phyloP scores from a whole-genome alignment of 225 moss, liverwort and hornwort species.

The Marchantia paleacea region DNA sequence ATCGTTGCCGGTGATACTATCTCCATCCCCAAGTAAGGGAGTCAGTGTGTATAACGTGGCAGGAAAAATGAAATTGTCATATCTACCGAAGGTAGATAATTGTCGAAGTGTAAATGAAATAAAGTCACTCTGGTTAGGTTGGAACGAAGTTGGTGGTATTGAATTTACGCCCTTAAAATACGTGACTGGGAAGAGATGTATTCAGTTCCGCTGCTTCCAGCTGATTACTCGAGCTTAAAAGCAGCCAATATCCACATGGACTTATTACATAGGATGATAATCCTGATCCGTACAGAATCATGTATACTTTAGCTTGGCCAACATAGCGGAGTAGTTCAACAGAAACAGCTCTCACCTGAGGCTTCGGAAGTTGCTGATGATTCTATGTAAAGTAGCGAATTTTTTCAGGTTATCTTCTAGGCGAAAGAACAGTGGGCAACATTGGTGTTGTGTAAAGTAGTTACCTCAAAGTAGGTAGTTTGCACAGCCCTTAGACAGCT shows the following conservation, averaged over 20 bases:
- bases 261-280: too few relatives aligned
- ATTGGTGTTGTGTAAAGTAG: background rate
- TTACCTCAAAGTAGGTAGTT: background rate
- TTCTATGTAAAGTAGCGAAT: background rate
- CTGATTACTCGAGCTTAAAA: background rate
- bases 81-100: slow-evolving; percentile 10
- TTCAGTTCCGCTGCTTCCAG: background rate
- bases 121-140: too few relatives aligned
- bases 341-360: background rate
- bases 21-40: slow-evolving; percentile 32
- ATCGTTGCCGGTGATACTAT: slow-evolving; percentile 45
- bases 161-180: background rate
- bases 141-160: background rate
- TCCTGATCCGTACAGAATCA: background rate
- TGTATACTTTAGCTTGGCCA: background rate
- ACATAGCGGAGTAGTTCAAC: background rate
- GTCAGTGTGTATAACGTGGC: background rate
- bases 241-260: background rate
- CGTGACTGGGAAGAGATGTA: too few relatives aligned
- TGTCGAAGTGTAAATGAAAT: background rate
- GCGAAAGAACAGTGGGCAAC: background rate
- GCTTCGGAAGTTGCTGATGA: background rate
- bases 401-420: slow-evolving; percentile 2
- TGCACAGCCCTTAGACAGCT: background rate
- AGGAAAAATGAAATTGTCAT: background rate